Base-by-base conservation (phyloP, 345 rosid genomes). In the Arabidopsis arenosa region DNA sequence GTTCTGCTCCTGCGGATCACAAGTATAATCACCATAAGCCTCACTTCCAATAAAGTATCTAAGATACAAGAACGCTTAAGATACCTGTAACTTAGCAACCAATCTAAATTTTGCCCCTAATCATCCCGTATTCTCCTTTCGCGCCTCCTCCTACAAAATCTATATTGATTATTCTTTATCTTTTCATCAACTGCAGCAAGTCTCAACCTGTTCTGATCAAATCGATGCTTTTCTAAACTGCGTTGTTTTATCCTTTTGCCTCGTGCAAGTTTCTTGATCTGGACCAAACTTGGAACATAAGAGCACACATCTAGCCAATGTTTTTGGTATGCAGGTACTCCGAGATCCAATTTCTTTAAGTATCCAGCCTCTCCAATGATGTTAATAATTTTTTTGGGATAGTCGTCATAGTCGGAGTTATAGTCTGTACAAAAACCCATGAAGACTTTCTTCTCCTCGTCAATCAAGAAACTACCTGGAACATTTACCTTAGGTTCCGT, bases 71-170 rank as follows among this genome's bases (percentile, higher is more conserved):
- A 52, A 5, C 7, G 30, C 14, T 18, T 63, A 10, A 56, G 1
- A n/a, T 74, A 74, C 78, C 66, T 74, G 72, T 45, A 74, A 39
- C 60, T 78, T 79, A 68, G 85, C 7, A n/a, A 6, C 23, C 23
- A 48, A 48, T 2, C 53, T 17, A 3, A 39, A 9, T 0, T 10
- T 9, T 39, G 4, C 13, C 4, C 13, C 1, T 23, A 23, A 23
- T 23, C 26, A 23, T 23, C 26, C 26, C 26, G 26, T 23, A 23
- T 23, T 23, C 26, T 23, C 26, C 26, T 23, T 23, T 23, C 26
- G 26, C 26, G 26, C 26, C 26, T 23, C 26, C 26, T 23, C 26
- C 26, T 23, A 23, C 26, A 23, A 23, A 23, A 23, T 23, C 26
- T 23, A 23, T 23, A 23, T 23, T 23, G 26, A 23, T 23, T 23